These are phyloP conservation scores for Petunia secreta DNA, from an alignment of 257 asterid species.

Conservation along the genomic window DNA sequence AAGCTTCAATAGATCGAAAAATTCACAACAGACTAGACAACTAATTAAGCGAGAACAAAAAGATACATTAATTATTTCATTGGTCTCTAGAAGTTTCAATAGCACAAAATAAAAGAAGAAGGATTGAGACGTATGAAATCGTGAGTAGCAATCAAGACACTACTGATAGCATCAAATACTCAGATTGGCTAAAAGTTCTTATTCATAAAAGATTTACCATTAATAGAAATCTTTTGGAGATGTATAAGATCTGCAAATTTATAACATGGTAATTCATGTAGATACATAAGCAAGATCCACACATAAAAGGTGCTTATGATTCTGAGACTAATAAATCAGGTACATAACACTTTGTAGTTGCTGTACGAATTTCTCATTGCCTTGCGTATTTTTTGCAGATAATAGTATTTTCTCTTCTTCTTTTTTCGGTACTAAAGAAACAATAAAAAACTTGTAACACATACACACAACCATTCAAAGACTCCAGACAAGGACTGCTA, in stretches of 20 bases:
- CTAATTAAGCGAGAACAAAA: not conserved
- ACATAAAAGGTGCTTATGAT: no score
- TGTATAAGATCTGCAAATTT: no score
- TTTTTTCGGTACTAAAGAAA: no score
- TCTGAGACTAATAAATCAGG: no score
- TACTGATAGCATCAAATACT: not conserved
- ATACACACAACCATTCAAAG: no score
- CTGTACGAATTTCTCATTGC: no score
- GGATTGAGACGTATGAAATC: not conserved
- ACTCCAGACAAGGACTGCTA: no score
- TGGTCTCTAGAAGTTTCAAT: not conserved
- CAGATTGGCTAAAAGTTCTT: not conserved
- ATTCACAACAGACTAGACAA: not conserved
- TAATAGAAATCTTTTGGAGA: not conserved
- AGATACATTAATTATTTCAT: not conserved
- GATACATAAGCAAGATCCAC: no score
- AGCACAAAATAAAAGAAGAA: not conserved
- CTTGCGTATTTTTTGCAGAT: no score
- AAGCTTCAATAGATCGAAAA: constrained; percentile 3
- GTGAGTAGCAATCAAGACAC: not conserved
- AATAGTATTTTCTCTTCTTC: not conserved
- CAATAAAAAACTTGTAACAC: no score
- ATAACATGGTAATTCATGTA: no score
- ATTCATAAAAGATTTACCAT: not conserved
- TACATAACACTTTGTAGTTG: no score